Evolutionary conservation across 2,329 filamentous ascomycete genomes (phyloP), one percentile per base, ranked within the genome.

Genomic region (Trichothecium sympodiale): DNA sequence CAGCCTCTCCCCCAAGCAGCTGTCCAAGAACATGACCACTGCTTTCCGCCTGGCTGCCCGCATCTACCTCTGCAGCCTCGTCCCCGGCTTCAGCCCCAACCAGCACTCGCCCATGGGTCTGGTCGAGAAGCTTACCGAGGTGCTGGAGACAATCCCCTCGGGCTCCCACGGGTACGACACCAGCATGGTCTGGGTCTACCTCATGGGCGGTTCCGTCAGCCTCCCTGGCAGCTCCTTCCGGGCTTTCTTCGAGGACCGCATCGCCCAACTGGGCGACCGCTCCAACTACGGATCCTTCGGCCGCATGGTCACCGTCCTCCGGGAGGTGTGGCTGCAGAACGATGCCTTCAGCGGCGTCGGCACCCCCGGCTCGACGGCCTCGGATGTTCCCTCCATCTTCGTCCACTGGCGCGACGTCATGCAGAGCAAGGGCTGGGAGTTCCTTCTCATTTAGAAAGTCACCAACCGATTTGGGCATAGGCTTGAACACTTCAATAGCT

Each of bases 361-460:
- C 52, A 52, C 53, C 31, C 56, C 57, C 15, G 52, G 56, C 15
- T 57, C 59, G 28, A 48, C 52, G 20, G 50, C 48, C 29, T 56
- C 56, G 23, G 57, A 61, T 38, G 55, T 54, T 39, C 52, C 56
- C 48, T 59, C 62, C 59, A 78, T 76, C 54, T 80, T 81, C 64
- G 75, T 94, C 60, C 87, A 88, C 77, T 96, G 89, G 89, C 74
- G 89, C 64, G 84, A 94, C 62, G 76, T 89, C 55, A 94, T 95
- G 87, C 77, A 76, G 62, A 76, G 80, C 64, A 91, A 89, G 65
- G 77, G 77, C 48, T 94, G 86, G 88, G 85, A 94, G 57, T 91
- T 86, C 64, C 70, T 95, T 59, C 74, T 95, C 59, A 88, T 95
- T 62, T 94, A 64, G 65, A 42, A n/a, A n/a, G n/a, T n/a, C n/a